Evolutionary conservation across 352 stramenopile genomes (phyloP).

Genomic region (Peronospora destructor): DNA sequence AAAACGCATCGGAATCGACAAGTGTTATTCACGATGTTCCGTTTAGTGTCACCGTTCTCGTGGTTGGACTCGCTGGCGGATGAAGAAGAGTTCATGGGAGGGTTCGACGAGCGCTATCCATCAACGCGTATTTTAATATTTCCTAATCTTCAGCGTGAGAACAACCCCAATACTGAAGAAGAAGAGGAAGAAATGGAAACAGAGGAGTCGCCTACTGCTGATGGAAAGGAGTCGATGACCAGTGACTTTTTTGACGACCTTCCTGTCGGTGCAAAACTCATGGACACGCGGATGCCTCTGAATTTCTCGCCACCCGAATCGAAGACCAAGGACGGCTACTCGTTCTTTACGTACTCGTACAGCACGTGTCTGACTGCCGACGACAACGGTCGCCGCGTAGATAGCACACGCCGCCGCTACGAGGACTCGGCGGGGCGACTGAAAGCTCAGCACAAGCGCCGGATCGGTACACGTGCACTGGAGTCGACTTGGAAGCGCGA

Average conservation of each 20-base stretch:
- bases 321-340: conserved; percentile 41
- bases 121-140: conserved; percentile 21
- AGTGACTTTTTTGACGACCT: conserved; percentile 50
- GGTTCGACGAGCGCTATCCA: conserved; percentile 11
- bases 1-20: conserved; percentile 14
- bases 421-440: conserved; percentile 53
- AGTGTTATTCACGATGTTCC: conserved; percentile 31
- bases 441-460: conserved; percentile 55
- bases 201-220: conserved; percentile 8
- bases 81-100: conserved; percentile 46
- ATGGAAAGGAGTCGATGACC: conserved; percentile 19
- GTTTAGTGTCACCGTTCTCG: conserved; percentile 40
- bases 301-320: conserved; percentile 24
- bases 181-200: conserved; percentile 19
- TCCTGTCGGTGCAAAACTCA: conserved; percentile 36
- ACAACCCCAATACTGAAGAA: conserved; percentile 10
- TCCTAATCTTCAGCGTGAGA: conserved; percentile 8
- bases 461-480: conserved; percentile 34
- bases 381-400: conserved; percentile 36
- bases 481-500: conserved; percentile 48
- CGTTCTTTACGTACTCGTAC: conserved; percentile 63
- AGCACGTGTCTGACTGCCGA: conserved; percentile 50
- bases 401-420: conserved; percentile 58
- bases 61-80: conserved; percentile 42
- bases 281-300: conserved; percentile 38